Evolutionary conservation across 2,329 filamentous ascomycete species (phyloP).

Genomic region (Beauveria rudraprayagi): DNA sequence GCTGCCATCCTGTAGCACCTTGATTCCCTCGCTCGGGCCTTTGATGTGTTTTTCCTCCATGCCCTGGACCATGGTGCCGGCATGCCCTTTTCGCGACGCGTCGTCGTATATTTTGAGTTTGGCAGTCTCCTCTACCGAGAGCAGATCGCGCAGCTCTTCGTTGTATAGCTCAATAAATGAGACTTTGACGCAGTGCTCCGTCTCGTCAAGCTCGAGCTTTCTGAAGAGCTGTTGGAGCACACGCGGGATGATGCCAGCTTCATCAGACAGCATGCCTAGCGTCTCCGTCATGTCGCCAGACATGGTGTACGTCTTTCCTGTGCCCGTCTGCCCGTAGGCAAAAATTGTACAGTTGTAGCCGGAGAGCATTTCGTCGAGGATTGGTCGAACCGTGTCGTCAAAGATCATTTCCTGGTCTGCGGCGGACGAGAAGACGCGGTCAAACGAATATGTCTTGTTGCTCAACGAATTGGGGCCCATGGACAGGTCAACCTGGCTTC

Average conservation of each 20-base stretch:
- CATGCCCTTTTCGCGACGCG: conserved; percentile 74
- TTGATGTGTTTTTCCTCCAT: conserved; percentile 97
- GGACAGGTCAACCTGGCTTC: conserved; percentile 72
- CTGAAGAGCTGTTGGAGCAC: conserved; percentile 80
- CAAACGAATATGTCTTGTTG: conserved; percentile 95
- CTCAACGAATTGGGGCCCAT: conserved; percentile 89
- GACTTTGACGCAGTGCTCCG: conserved; percentile 87
- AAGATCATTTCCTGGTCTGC: conserved; percentile 92
- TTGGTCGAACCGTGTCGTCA: conserved; percentile 89
- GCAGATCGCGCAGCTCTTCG: conserved; percentile 85
- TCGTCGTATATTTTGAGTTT: conserved; percentile 98
- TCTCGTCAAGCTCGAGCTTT: conserved; percentile 69
- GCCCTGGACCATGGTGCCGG: conserved; percentile 82
- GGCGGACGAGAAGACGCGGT: conserved; percentile 92
- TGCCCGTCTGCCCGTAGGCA: conserved; percentile 95
- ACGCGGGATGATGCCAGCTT: conserved; percentile 89
- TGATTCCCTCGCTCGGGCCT: conserved; percentile 75
- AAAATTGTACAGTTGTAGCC: conserved; percentile 99
- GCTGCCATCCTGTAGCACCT: conserved; percentile 80
- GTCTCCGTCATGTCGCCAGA: conserved; percentile 92
- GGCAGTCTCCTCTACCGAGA: conserved; percentile 69
- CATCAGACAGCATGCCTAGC: conserved; percentile 77
- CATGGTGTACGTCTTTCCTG: conserved; percentile 99
- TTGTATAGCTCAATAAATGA: conserved; percentile 99
- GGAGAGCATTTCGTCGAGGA: conserved; percentile 88